phyloP scores from a whole-genome alignment of 179 eudicot genomes.

The Carnegiea gigantea region DNA sequence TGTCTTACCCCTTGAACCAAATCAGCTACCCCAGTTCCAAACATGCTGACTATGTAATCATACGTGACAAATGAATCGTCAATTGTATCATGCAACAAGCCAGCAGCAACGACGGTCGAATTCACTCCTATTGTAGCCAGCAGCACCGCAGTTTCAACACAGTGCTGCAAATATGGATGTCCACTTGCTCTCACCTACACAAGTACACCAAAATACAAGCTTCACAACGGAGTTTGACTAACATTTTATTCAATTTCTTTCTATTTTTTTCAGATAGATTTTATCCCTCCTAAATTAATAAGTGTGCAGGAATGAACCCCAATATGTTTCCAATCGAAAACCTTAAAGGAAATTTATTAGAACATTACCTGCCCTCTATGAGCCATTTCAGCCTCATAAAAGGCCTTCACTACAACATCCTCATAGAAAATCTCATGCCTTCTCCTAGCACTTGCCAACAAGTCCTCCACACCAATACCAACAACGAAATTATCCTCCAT shows the following conservation, averaged over 20 bases:
- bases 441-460: constrained; percentile 69
- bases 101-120: constrained; percentile 92
- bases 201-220: constrained; percentile 5
- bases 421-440: constrained; percentile 65
- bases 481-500: constrained; percentile 61
- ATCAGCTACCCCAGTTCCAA: constrained; percentile 87
- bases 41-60: constrained; percentile 53
- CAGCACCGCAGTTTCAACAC: constrained; percentile 84
- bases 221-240: constrained; percentile 7
- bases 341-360: background rate
- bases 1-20: constrained; percentile 83
- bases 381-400: constrained; percentile 91
- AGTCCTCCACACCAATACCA: constrained; percentile 45
- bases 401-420: constrained; percentile 74
- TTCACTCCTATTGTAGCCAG: constrained; percentile 83
- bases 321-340: background rate
- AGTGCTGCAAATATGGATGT: constrained; percentile 89
- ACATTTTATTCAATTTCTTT: background rate
- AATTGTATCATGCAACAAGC: constrained; percentile 87
- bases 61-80: constrained; percentile 81
- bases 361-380: constrained; percentile 87
- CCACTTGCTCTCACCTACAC: constrained; percentile 86
- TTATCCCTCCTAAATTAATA: background rate
- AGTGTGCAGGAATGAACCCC: background rate
- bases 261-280: background rate